A percentile compares a stretch with the other conserved stretches of the same genome.
phyloP scores from a whole-genome alignment of 768 basidiomycete species.

The Paxillus ammoniavirescens region DNA sequence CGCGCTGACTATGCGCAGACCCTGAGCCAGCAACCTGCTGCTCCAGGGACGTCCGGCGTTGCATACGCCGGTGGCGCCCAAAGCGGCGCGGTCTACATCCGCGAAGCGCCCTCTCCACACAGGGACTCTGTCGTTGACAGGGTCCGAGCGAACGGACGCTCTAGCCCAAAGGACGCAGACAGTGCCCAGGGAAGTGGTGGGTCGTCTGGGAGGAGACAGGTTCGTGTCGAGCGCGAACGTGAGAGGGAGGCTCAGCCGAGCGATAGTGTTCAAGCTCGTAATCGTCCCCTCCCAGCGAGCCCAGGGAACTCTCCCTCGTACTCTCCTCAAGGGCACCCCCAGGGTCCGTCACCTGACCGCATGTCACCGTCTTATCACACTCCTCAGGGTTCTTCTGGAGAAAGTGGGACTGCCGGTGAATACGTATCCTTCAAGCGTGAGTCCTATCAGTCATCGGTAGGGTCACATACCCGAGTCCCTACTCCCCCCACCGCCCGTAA shows the following conservation, averaged over 20 bases:
- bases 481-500: slow-evolving; percentile 31
- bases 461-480: slow-evolving; percentile 25
- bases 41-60: slow-evolving; percentile 39
- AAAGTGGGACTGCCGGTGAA: slow-evolving; percentile 36
- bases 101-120: slow-evolving; percentile 42
- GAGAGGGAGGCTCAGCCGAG: slow-evolving; percentile 41
- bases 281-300: slow-evolving; percentile 32
- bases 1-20: slow-evolving; percentile 64
- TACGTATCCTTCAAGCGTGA: slow-evolving; percentile 50
- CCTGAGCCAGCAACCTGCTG: slow-evolving; percentile 42
- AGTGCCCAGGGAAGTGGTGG: slow-evolving; percentile 27
- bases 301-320: slow-evolving; percentile 36
- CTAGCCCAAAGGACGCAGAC: slow-evolving; percentile 56
- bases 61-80: slow-evolving; percentile 48
- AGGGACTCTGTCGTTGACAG: slow-evolving; percentile 54
- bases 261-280: slow-evolving; percentile 24
- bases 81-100: slow-evolving; percentile 35
- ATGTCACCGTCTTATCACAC: slow-evolving; percentile 49
- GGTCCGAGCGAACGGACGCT: slow-evolving; percentile 48
- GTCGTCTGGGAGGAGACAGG: slow-evolving; percentile 14
- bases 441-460: slow-evolving; percentile 33
- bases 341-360: slow-evolving; percentile 53
- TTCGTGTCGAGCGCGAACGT: slow-evolving; percentile 36
- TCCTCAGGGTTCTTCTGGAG: slow-evolving; percentile 46
- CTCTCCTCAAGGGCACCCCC: slow-evolving; percentile 42